phyloP scores from a whole-genome alignment of 345 rosid genomes.

The Cardiospermum halicacabum region DNA sequence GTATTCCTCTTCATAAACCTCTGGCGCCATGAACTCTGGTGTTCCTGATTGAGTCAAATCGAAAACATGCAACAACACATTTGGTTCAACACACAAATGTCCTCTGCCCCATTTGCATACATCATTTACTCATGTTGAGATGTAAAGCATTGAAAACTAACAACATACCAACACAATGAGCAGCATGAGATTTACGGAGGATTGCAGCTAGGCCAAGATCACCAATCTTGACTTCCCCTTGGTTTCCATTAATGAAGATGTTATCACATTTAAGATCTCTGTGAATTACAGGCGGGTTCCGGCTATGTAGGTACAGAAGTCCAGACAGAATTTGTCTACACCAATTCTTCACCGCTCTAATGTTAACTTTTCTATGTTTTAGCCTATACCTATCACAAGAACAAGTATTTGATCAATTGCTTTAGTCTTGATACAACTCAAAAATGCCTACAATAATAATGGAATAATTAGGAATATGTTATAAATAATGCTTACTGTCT shows the following conservation, averaged over 20 bases:
- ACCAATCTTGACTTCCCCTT: constrained; percentile 98
- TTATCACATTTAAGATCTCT: constrained; percentile 98
- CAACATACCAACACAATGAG: constrained; percentile 79
- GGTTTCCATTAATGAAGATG: constrained; percentile 94
- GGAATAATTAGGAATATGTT: neutral
- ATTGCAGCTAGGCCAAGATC: constrained; percentile 98
- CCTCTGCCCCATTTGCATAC: neutral
- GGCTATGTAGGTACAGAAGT: constrained; percentile 81
- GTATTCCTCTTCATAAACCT: constrained; percentile 91
- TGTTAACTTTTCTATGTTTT: constrained; percentile 78
- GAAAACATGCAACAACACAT: neutral
- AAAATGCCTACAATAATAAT: neutral
- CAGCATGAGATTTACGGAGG: constrained; percentile 86
- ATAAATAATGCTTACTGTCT: constrained; percentile 64
- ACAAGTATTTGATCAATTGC: neutral
- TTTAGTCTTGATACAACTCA: neutral
- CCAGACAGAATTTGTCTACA: constrained; percentile 87
- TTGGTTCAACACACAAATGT: neutral
- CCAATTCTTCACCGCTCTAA: constrained; percentile 97
- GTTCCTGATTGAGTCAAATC: constrained; percentile 49
- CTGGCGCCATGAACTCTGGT: constrained; percentile 99
- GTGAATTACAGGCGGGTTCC: constrained; percentile 86
- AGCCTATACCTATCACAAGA: constrained; percentile 55
- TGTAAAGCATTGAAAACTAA: neutral
- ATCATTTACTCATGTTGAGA: neutral